Evolutionary conservation across 257 asterid species (phyloP).

Genomic region (Lycium barbarum): DNA sequence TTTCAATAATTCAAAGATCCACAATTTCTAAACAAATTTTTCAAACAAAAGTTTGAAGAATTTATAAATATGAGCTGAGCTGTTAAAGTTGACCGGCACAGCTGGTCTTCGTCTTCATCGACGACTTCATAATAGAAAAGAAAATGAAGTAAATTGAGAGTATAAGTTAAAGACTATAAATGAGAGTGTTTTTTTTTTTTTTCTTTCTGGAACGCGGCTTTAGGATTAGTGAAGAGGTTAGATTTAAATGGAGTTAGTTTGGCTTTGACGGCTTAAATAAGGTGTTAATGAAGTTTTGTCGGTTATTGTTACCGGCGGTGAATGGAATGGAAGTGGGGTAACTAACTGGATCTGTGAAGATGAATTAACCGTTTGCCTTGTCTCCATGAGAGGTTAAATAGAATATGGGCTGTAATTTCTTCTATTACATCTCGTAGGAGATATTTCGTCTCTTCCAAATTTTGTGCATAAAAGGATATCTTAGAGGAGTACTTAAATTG

Average conservation of each 20-base stretch:
- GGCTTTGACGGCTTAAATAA: not conserved
- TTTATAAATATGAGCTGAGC: not conserved
- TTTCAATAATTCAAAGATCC: conserved; percentile 3
- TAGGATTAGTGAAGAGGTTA: no score
- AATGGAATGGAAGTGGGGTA: not conserved
- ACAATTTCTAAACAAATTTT: conserved; percentile 37
- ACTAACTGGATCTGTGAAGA: not conserved
- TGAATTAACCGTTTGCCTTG: not conserved
- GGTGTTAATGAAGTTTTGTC: not conserved
- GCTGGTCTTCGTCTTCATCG: not conserved
- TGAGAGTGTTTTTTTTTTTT: not conserved
- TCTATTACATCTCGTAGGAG: no score
- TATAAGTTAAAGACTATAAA: not conserved
- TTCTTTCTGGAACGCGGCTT: no score
- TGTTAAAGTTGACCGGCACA: not conserved
- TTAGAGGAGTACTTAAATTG: no score
- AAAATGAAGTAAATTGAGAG: not conserved
- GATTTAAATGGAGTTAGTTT: no score
- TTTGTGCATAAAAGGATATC: no score
- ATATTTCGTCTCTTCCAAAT: no score
- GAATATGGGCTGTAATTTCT: no score
- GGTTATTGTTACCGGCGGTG: conserved; percentile 23
- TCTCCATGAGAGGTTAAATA: not conserved
- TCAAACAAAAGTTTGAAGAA: not conserved
- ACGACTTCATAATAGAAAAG: not conserved